A percentile compares a stretch with the other conserved stretches of the same genome.
These are phyloP conservation scores for Argentina anserina DNA, from an alignment of 306 rosid species.

Conservation along the genomic window DNA sequence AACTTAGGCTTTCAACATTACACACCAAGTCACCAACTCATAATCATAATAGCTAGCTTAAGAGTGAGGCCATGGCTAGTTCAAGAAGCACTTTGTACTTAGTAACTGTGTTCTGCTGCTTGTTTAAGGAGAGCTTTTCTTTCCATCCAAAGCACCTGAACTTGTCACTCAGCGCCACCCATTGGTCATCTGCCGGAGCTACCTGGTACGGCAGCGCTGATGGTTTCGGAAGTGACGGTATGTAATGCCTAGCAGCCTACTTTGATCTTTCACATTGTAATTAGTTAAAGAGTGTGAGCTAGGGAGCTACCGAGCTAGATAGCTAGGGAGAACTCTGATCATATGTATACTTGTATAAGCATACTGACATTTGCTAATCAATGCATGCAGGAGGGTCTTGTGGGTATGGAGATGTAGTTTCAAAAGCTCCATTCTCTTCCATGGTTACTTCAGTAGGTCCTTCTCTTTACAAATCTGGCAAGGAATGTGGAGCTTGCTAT, in stretches of 20 bases:
- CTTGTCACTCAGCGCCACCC: conserved; percentile 24
- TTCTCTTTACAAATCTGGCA: conserved; percentile 38
- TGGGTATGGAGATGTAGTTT: conserved; percentile 44
- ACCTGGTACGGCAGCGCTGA: conserved; percentile 44
- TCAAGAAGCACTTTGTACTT: background rate
- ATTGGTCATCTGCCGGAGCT: conserved; percentile 42
- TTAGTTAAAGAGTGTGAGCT: background rate
- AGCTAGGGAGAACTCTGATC: background rate
- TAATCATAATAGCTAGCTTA: background rate
- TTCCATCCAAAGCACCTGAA: conserved; percentile 21
- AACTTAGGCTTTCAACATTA: background rate
- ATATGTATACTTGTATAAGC: background rate
- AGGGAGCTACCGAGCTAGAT: no score
- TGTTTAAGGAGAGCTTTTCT: conserved; percentile 20
- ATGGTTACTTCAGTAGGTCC: conserved; percentile 39
- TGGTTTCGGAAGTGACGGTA: conserved; percentile 41
- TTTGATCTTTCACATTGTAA: no score
- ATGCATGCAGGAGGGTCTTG: conserved; percentile 41
- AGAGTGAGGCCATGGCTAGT: background rate
- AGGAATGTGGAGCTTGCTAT: conserved; percentile 45
- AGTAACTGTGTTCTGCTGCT: conserved; percentile 20
- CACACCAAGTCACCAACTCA: background rate
- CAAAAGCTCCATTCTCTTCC: conserved; percentile 40
- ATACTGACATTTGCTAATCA: background rate
- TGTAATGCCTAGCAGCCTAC: background rate